Evolutionary conservation across 116 monocot species (phyloP).

Genomic region (Zostera marina): DNA sequence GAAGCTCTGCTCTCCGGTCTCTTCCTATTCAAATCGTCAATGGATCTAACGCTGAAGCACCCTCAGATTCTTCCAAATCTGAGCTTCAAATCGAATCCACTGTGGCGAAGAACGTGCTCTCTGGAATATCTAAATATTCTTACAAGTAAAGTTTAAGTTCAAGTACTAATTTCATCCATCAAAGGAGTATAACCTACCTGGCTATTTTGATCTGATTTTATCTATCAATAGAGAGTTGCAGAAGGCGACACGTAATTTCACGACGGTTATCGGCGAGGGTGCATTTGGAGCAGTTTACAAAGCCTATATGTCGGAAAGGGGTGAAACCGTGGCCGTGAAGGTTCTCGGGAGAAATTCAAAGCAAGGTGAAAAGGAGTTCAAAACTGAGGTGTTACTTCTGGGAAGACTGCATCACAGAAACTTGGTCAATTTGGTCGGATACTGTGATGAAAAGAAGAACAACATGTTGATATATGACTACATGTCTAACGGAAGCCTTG

Average conservation of each 20-base stretch:
- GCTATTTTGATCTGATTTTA: not conserved
- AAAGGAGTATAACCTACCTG: too few species aligned
- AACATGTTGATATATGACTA: slow-evolving; percentile 85
- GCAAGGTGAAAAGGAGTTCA: slow-evolving; percentile 83
- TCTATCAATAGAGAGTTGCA: slow-evolving; percentile 53
- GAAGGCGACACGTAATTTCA: slow-evolving; percentile 82
- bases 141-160: too few species aligned
- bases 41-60: too few species aligned
- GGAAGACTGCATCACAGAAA: slow-evolving; percentile 95
- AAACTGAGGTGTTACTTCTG: slow-evolving; percentile 84
- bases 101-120: too few species aligned
- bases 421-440: slow-evolving; percentile 94
- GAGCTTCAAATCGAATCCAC: too few species aligned
- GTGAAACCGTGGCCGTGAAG: slow-evolving; percentile 86
- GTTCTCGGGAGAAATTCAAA: slow-evolving; percentile 7
- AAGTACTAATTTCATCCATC: too few species aligned
- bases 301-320: slow-evolving; percentile 76
- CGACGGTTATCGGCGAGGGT: slow-evolving; percentile 77
- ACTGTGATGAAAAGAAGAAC: slow-evolving; percentile 73
- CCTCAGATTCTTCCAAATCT: slow-evolving; percentile 42
- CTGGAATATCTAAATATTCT: slow-evolving; percentile 13
- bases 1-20: slow-evolving; percentile 39
- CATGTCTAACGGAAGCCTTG: slow-evolving; percentile 85
- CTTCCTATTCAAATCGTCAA: slow-evolving; percentile 54
- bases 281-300: slow-evolving; percentile 95